These are phyloP conservation scores for Phlebopus sp. DNA, from an alignment of 1,284 basidiomycete species.

Conservation along the genomic window DNA sequence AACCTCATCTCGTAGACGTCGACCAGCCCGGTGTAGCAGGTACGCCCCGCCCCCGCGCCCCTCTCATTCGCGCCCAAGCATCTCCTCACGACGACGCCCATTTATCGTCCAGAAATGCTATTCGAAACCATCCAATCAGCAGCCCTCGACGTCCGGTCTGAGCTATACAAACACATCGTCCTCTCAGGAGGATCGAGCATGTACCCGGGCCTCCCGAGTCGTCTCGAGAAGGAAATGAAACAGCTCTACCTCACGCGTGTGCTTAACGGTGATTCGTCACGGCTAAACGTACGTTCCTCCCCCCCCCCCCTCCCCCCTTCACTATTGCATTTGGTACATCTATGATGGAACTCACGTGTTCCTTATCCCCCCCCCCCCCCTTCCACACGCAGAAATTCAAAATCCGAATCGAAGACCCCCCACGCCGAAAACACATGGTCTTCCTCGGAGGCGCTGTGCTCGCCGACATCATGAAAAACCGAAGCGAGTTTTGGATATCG, in stretches of 20 bases:
- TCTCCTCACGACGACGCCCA: neutral
- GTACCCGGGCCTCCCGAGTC: slow-evolving; percentile 96
- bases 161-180: slow-evolving; percentile 98
- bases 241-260: slow-evolving; percentile 94
- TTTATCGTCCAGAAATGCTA: slow-evolving; percentile 96
- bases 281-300: slow-evolving; percentile 73
- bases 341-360: slow-evolving; percentile 1
- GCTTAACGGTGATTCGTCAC: slow-evolving; percentile 78
- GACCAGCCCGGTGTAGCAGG: slow-evolving; percentile 97
- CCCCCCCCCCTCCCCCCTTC: neutral
- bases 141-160: slow-evolving; percentile 85
- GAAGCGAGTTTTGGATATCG: slow-evolving; percentile 94
- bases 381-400: slow-evolving; percentile 85
- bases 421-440: slow-evolving; percentile 98
- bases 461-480: slow-evolving; percentile 97
- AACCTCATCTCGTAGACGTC: slow-evolving; percentile 95
- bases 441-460: slow-evolving; percentile 96
- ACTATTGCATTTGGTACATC: too few relatives aligned
- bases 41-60: slow-evolving; percentile 30
- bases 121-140: slow-evolving; percentile 95
- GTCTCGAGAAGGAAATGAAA: slow-evolving; percentile 99
- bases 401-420: slow-evolving; percentile 97
- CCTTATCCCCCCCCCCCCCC: neutral
- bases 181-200: slow-evolving; percentile 97
- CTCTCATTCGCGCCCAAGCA: neutral